Base-by-base conservation (phyloP, 2,329 filamentous ascomycete genomes). In the Diplodia scrobiculata region DNA sequence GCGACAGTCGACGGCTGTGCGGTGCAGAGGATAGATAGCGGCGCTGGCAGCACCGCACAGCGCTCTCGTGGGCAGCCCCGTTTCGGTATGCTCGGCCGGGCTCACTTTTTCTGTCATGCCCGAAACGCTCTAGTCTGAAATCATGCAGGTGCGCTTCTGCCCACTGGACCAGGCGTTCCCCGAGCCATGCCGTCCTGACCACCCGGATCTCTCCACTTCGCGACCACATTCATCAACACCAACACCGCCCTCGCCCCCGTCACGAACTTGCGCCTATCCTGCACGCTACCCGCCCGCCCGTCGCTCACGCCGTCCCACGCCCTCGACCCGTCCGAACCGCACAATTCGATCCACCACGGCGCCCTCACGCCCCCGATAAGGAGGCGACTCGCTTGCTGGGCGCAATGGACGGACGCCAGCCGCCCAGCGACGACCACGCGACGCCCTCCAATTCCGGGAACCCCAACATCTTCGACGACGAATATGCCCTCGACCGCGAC, bases 391-490 rank as follows among this genome's bases (percentile, higher is more conserved):
- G 51, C 41, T 58, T 51, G 51, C 59, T 66, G 68, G 69, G 70
- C 74, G 76, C 73, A 63, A 79, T 79, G 77, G 73, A 76, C 60
- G 73, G 75, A 72, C 76, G 74, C 69, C 74, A 72, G 68, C 73
- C 69, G 68, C 69, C 71, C 72, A 69, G 73, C 70, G 68, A 72
- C 66, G 71, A 73, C 71, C 70, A 71, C 68, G 41, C 34, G 50
- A 69, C 71, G 62, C 71, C 71, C 59, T 70, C 55, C 50, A 76
- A 74, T 50, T 34, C 58, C 68, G 69, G 59, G 67, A 78, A 76
- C 66, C 71, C 73, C 63, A 77, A 83, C 72, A 77, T 83, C 65
- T 83, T 83, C 69, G 80, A 79, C 72, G 81, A 83, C 71, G 79
- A 82, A 68, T 79, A 77, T 70, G 81, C 80, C 68, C 71, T 80